Percentiles rank a stretch among this genome's conserved stretches.
Evolutionary conservation across 257 asterid species (phyloP).

Genomic region (Handroanthus guayacan): DNA sequence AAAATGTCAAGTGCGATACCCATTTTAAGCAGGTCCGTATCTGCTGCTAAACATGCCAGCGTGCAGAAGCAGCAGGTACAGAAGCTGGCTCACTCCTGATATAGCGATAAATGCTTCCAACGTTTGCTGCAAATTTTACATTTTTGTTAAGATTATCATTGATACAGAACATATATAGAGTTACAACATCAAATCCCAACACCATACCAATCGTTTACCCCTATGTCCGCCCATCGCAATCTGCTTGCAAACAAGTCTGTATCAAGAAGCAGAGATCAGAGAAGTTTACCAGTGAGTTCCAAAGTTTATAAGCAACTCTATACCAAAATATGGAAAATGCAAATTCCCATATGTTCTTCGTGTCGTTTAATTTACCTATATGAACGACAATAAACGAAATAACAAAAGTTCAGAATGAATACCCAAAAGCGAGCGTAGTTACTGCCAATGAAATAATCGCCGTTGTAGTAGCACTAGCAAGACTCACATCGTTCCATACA

Average conservation of each 20-base stretch:
- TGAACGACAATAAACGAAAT: too few relatives aligned
- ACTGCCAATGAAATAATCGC: constrained; percentile 63
- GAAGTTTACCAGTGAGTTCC: not conserved
- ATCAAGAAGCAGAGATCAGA: constrained; percentile 1
- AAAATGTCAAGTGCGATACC: constrained; percentile 24
- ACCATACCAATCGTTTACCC: constrained; percentile 74
- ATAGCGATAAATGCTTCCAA: constrained; percentile 70
- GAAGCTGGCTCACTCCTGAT: constrained; percentile 63
- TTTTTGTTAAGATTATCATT: not conserved
- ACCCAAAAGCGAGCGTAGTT: constrained; percentile 81
- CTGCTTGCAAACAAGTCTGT: constrained; percentile 85
- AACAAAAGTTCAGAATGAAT: not conserved
- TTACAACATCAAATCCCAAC: not conserved
- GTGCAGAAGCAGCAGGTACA: constrained; percentile 66
- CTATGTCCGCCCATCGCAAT: constrained; percentile 79
- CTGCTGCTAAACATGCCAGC: constrained; percentile 57
- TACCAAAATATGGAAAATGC: not conserved
- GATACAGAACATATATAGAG: not conserved
- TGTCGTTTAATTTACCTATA: too few relatives aligned
- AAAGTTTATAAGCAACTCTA: not conserved
- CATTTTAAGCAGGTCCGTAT: constrained; percentile 45
- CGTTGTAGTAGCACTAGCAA: constrained; percentile 64
- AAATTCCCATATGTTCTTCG: too few relatives aligned
- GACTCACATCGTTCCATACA: constrained; percentile 54
- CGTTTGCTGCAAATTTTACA: constrained; percentile 64